Conservation (phyloP, 345 rosid species). For the Euphorbia lathyris region DNA sequence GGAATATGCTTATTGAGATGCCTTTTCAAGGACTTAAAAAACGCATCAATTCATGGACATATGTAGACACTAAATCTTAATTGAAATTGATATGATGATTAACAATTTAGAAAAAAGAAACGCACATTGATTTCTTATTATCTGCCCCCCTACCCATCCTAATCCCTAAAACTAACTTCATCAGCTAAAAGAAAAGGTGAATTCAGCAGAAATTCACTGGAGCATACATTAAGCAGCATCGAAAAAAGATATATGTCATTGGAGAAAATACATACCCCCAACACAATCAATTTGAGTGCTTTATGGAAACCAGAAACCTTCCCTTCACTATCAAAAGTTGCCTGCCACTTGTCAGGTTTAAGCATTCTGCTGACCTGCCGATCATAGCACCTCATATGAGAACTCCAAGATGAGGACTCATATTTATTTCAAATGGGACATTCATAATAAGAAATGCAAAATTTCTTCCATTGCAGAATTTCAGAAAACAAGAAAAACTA, state of each 20-base stretch:
- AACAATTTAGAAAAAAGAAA: background rate
- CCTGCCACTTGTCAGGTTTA: constrained; percentile 86
- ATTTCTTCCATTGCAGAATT: background rate
- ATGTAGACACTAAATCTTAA: background rate
- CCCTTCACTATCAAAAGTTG: constrained; percentile 71
- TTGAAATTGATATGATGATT: background rate
- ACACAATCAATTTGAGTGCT: constrained; percentile 63
- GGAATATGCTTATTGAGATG: background rate
- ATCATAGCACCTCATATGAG: constrained; percentile 14
- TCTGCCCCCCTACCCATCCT: background rate
- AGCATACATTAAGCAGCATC: background rate
- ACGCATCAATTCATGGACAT: background rate
- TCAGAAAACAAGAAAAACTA: background rate
- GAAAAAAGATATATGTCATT: background rate
- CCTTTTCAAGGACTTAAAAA: background rate
- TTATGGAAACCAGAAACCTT: constrained; percentile 74
- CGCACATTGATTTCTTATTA: background rate
- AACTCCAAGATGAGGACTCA: background rate
- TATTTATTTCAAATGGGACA: background rate
- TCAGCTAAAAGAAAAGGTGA: background rate
- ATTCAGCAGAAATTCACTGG: background rate
- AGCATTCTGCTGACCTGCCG: constrained; percentile 75
- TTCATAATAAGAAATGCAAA: background rate
- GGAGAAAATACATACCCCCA: constrained; percentile 61
- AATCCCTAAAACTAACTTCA: background rate